Conservation (phyloP, 148 eudicot genomes). For the Vaccinium myrtillus region DNA sequence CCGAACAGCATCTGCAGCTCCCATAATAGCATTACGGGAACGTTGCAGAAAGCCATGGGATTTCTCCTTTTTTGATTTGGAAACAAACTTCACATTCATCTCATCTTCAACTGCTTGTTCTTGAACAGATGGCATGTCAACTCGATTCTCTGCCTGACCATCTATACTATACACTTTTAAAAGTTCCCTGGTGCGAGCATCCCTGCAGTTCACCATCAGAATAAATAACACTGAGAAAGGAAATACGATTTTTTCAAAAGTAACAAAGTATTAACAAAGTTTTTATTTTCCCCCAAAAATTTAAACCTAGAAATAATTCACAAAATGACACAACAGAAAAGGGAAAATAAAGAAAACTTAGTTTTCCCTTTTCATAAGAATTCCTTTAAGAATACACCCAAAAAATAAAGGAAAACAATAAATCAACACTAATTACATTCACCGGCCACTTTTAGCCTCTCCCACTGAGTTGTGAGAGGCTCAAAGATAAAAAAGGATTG, state of each 20-base stretch:
- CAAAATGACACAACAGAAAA: background rate
- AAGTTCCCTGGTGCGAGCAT: conserved; percentile 95
- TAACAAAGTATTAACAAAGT: background rate
- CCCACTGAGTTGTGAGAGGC: background rate
- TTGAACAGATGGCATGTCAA: conserved; percentile 64
- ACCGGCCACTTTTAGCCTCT: background rate
- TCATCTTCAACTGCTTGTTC: conserved; percentile 78
- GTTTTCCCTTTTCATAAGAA: background rate
- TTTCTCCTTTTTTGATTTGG: conserved; percentile 88
- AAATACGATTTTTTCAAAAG: background rate
- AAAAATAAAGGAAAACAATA: background rate
- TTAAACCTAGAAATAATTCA: background rate
- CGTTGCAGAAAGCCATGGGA: conserved; percentile 74
- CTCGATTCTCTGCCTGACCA: conserved; percentile 87
- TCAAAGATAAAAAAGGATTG: background rate
- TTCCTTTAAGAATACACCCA: background rate
- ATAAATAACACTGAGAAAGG: conserved; percentile 12
- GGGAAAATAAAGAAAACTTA: background rate
- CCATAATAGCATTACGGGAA: conserved; percentile 94
- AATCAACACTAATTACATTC: background rate
- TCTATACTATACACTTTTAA: conserved; percentile 82
- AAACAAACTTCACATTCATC: conserved; percentile 67
- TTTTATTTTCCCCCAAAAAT: background rate
- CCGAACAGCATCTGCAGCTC: conserved; percentile 98
- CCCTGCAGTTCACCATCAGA: conserved; percentile 49